Percentiles rank a stretch among this genome's conserved stretches.
phyloP scores from a whole-genome alignment of 2,329 filamentous ascomycete genomes.

The Aspergillus japonicus region DNA sequence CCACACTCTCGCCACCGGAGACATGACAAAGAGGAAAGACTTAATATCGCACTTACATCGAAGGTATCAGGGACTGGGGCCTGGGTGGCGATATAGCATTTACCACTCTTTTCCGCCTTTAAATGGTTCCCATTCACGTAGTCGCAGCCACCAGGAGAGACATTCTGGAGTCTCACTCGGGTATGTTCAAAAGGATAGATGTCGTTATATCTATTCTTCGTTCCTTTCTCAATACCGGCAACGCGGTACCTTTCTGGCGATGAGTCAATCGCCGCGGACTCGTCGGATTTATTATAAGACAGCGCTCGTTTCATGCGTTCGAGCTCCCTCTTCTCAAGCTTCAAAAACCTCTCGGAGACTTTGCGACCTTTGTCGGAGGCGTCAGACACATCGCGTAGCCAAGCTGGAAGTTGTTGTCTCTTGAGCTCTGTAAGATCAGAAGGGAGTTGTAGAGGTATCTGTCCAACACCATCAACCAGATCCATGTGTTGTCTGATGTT shows the following conservation, averaged over 20 bases:
- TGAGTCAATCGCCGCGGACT: conserved; percentile 43
- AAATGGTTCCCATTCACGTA: conserved; percentile 95
- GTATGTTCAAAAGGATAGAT: conserved; percentile 96
- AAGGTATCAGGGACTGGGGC: conserved; percentile 91
- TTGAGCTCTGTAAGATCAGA: conserved; percentile 48
- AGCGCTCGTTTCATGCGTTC: conserved; percentile 86
- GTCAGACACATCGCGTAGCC: conserved; percentile 71
- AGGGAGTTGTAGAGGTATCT: conserved; percentile 64
- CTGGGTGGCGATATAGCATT: conserved; percentile 93
- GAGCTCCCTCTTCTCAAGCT: conserved; percentile 81
- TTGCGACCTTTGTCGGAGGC: conserved; percentile 70
- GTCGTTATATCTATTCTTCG: conserved; percentile 96
- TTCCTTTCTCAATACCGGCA: conserved; percentile 89
- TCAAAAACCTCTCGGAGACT: conserved; percentile 79
- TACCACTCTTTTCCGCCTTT: conserved; percentile 76
- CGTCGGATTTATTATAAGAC: conserved; percentile 59
- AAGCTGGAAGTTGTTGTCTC: conserved; percentile 63
- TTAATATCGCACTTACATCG: conserved; percentile 60
- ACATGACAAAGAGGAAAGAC: background rate
- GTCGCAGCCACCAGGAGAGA: conserved; percentile 70
- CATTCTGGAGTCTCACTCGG: conserved; percentile 73
- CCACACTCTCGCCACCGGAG: no score
- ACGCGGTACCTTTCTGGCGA: conserved; percentile 62
- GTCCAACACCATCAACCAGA: conserved; percentile 86
- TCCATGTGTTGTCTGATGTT: conserved; percentile 98